Evolutionary conservation across 2,329 filamentous ascomycete genomes (phyloP).

Genomic region (Byssothecium circinans): DNA sequence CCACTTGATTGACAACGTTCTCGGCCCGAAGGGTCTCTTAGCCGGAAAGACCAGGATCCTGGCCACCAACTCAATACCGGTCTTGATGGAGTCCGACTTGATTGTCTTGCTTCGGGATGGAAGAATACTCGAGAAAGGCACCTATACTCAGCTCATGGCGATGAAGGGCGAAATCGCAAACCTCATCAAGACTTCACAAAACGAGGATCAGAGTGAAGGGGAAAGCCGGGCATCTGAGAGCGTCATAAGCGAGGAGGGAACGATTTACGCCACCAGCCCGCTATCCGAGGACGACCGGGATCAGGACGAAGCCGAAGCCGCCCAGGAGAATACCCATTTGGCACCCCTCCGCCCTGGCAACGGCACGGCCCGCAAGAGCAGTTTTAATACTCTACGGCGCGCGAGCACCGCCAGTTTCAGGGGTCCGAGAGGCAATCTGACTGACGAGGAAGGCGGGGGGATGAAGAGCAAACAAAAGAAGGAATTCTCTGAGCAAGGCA

Average conservation of each 20-base stretch:
- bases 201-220: slow-evolving; percentile 50
- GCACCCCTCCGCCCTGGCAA: slow-evolving; percentile 68
- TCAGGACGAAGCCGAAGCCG: slow-evolving; percentile 57
- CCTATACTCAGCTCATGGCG: slow-evolving; percentile 85
- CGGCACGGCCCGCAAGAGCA: slow-evolving; percentile 64
- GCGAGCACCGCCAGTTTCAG: slow-evolving; percentile 90
- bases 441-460: slow-evolving; percentile 76
- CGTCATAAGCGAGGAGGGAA: slow-evolving; percentile 70
- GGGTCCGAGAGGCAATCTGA: slow-evolving; percentile 79
- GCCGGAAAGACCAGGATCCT: slow-evolving; percentile 85
- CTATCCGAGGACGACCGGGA: slow-evolving; percentile 55
- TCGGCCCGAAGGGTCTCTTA: slow-evolving; percentile 81
- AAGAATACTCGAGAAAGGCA: slow-evolving; percentile 81
- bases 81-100: slow-evolving; percentile 85
- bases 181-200: slow-evolving; percentile 75
- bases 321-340: slow-evolving; percentile 74
- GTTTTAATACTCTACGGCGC: slow-evolving; percentile 78
- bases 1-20: slow-evolving; percentile 91
- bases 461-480: slow-evolving; percentile 83
- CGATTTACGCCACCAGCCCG: slow-evolving; percentile 54
- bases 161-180: slow-evolving; percentile 91
- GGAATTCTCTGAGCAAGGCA: slow-evolving; percentile 89
- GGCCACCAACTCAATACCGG: slow-evolving; percentile 92
- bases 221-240: slow-evolving; percentile 53
- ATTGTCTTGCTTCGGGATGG: slow-evolving; percentile 84